phyloP scores from a whole-genome alignment of 352 stramenopile species.

The Pilasporangium apinafurcum region DNA sequence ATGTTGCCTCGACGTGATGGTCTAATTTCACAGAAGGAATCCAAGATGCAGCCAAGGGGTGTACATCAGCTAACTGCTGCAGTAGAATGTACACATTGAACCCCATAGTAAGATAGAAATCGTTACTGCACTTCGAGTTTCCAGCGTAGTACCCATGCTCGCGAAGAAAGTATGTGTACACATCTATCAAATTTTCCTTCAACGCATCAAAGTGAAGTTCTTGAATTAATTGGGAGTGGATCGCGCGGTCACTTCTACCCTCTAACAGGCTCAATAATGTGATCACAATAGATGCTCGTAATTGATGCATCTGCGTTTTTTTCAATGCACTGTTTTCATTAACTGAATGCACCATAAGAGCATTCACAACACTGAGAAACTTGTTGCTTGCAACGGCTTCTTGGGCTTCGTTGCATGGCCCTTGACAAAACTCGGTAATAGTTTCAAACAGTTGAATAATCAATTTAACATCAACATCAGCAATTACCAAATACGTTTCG shows the following conservation, averaged over 20 bases:
- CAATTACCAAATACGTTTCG: slow-evolving; percentile 46
- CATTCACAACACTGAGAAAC: slow-evolving; percentile 70
- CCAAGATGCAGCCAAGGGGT: slow-evolving; percentile 30
- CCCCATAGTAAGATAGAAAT: slow-evolving; percentile 64
- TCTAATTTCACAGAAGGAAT: slow-evolving; percentile 17
- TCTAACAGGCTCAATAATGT: slow-evolving; percentile 62
- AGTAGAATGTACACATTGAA: slow-evolving; percentile 80
- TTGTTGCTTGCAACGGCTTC: slow-evolving; percentile 70
- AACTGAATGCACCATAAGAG: slow-evolving; percentile 53
- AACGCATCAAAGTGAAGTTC: slow-evolving; percentile 70
- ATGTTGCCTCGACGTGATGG: background rate
- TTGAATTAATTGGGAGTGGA: slow-evolving; percentile 64
- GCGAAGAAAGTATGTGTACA: slow-evolving; percentile 40
- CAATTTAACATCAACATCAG: slow-evolving; percentile 40
- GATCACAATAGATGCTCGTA: slow-evolving; percentile 51
- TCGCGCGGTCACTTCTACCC: slow-evolving; percentile 38
- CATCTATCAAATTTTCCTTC: slow-evolving; percentile 53
- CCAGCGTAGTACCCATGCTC: slow-evolving; percentile 37
- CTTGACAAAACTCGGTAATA: slow-evolving; percentile 76
- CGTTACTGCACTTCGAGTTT: slow-evolving; percentile 49
- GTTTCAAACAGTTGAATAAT: slow-evolving; percentile 73
- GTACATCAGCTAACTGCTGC: slow-evolving; percentile 48
- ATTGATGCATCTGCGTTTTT: slow-evolving; percentile 14
- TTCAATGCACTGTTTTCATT: slow-evolving; percentile 11
- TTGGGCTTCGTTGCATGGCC: slow-evolving; percentile 62